Conservation (phyloP, 1,284 basidiomycete genomes). For the Vanrija sp. region DNA sequence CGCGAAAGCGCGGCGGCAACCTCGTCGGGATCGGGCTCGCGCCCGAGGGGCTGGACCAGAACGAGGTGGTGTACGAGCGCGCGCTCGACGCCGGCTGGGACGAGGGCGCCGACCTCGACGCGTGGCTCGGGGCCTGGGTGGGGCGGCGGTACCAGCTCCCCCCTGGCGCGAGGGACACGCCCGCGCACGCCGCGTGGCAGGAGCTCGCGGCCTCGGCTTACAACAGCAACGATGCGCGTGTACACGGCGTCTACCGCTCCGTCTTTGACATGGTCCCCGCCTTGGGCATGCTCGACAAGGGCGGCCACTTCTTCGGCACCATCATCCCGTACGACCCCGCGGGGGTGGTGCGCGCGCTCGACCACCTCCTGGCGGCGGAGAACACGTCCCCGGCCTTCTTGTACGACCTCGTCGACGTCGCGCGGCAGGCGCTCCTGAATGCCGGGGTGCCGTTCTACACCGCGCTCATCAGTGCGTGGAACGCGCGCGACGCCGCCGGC, state of each 20-base stretch:
- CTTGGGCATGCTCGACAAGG: slow-evolving; percentile 45
- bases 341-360: slow-evolving; percentile 48
- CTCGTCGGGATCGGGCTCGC: slow-evolving; percentile 49
- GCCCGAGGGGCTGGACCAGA: slow-evolving; percentile 52
- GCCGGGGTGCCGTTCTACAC: slow-evolving; percentile 48
- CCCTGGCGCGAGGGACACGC: slow-evolving; percentile 23
- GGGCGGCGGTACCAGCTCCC: slow-evolving; percentile 46
- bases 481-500: background rate
- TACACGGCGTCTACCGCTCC: slow-evolving; percentile 51
- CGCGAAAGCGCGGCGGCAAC: slow-evolving; percentile 1
- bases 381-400: slow-evolving; percentile 43
- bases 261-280: slow-evolving; percentile 49
- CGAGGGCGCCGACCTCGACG: slow-evolving; percentile 35
- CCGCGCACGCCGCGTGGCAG: slow-evolving; percentile 47
- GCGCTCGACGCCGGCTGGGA: slow-evolving; percentile 53
- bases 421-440: slow-evolving; percentile 52
- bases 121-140: slow-evolving; percentile 48
- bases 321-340: slow-evolving; percentile 49
- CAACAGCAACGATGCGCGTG: slow-evolving; percentile 43
- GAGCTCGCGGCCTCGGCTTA: slow-evolving; percentile 50
- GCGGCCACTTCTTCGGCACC: slow-evolving; percentile 44
- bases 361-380: slow-evolving; percentile 42
- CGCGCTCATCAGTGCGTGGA: slow-evolving; percentile 5
- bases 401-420: slow-evolving; percentile 52
- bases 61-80: slow-evolving; percentile 52